These are phyloP conservation scores for Neurospora hispaniola DNA, from an alignment of 495 filamentous ascomycete species.

Conservation along the genomic window DNA sequence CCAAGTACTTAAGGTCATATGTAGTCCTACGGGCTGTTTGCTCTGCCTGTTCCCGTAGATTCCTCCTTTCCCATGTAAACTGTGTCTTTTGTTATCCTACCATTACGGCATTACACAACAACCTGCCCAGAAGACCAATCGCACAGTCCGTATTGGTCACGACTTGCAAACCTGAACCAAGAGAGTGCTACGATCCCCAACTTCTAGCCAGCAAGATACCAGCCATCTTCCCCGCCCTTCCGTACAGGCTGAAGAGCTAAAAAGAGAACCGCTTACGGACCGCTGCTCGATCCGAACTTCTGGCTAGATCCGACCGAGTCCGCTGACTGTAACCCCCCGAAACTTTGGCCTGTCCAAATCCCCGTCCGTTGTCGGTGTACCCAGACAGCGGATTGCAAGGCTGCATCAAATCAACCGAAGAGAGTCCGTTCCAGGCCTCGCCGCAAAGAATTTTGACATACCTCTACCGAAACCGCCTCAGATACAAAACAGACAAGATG, in stretches of 20 bases:
- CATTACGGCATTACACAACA: not conserved
- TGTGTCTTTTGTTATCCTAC: not conserved
- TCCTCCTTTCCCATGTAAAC: not conserved
- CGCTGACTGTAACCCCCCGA: not conserved
- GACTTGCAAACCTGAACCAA: not conserved
- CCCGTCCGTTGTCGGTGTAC: not conserved
- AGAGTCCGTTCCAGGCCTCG: not conserved
- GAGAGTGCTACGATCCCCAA: not conserved
- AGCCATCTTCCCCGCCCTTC: not conserved
- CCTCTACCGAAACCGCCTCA: not conserved
- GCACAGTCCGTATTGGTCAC: not conserved
- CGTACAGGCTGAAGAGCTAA: not conserved
- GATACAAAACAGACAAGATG: not conserved
- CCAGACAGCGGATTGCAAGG: not conserved
- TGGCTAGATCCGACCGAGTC: not conserved
- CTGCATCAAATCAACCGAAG: not conserved
- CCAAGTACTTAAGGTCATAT: not conserved
- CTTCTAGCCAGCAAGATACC: not conserved
- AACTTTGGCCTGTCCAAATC: not conserved
- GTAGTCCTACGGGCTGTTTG: not conserved
- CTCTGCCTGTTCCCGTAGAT: not conserved
- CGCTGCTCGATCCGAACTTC: not conserved
- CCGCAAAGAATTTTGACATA: not conserved
- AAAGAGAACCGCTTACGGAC: not conserved
- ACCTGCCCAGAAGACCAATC: not conserved